Base-by-base conservation (phyloP, 176 grass and related monocot species). In the Aegilops tauschii region DNA sequence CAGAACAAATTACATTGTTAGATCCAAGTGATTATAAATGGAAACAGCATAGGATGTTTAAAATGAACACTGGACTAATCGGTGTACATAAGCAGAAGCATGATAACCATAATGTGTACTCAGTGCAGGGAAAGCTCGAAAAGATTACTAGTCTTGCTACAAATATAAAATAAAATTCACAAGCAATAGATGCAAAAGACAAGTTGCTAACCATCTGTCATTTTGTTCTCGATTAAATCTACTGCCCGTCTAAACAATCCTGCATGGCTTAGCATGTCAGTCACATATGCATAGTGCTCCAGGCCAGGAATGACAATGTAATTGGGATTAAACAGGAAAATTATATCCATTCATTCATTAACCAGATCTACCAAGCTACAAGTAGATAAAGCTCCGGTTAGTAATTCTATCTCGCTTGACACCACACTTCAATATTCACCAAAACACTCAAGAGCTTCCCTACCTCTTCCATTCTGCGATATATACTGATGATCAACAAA, bases 361-460 rank as follows among this genome's bases (percentile, higher is more conserved):
- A 94, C 64, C 76, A 91, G 32, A 77, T 82, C 90, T 63, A 81
- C 63, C 32, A 81, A 84, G 77, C 87, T 86, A 67, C 90, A 94
- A 16, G 93, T 92, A 70, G 86, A 91, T 66, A 98, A 84, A 84
- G 85, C 75, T 74, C 90, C 92, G 45, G 86, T 94, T 81, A 73
- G 96, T 96, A 84, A 94, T 96, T 82, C 84, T 98, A 80, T 98
- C 96, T 65, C 90, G 92, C 30, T 70, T 40, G 5, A 84, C 86
- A n/a, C 82, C 66, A 86, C 64, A 65, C 21, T 80, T 85, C 77
- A 92, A 66, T 65, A 98, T 86, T 85, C 82, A 56, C 74, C 42
- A 11, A 78, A 96, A 96, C 16, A 94, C 29, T 80, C 11, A 81
- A 98, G 92, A 83, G 96, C 88, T 86, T 95, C 90, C 84, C 84